phyloP scores from a whole-genome alignment of 75 land plant genomes.

The Sequoiadendron giganteum region DNA sequence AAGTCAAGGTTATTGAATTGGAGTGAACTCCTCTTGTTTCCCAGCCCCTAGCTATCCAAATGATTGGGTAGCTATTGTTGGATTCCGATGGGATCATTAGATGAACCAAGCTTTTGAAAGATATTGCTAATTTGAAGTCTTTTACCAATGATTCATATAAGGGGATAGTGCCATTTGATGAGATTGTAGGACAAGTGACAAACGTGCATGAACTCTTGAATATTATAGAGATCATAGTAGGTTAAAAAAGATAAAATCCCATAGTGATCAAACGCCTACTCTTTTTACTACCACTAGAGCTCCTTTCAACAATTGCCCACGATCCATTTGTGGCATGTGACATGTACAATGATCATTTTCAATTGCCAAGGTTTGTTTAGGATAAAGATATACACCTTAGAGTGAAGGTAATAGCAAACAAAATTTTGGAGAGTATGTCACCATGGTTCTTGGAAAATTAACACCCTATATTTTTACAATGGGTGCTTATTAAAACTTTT shows the following conservation, averaged over 20 bases:
- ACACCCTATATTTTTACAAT: constrained; percentile 33
- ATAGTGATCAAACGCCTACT: constrained; percentile 26
- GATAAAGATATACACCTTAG: constrained; percentile 29
- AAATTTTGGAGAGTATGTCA: constrained; percentile 20
- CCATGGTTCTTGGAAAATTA: constrained; percentile 27
- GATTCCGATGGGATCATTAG: constrained; percentile 45
- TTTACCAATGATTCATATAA: constrained; percentile 18
- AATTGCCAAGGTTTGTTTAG: constrained; percentile 44
- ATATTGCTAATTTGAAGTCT: constrained; percentile 26
- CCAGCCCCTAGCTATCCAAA: constrained; percentile 36
- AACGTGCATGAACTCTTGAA: constrained; percentile 55
- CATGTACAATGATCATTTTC: constrained; percentile 26
- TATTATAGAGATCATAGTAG: constrained; percentile 25
- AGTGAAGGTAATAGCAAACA: constrained; percentile 18
- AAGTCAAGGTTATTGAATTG: background rate
- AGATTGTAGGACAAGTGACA: constrained; percentile 41
- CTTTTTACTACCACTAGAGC: constrained; percentile 33
- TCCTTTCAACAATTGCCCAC: constrained; percentile 37
- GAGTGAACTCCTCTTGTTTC: constrained; percentile 9
- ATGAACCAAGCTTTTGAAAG: constrained; percentile 42
- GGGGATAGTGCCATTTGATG: constrained; percentile 17
- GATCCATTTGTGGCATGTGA: constrained; percentile 47
- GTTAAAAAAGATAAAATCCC: constrained; percentile 16
- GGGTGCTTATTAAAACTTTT: constrained; percentile 18
- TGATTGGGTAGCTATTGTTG: constrained; percentile 45